A percentile compares a stretch with the other conserved stretches of the same genome.
Evolutionary conservation across 2,329 filamentous ascomycete genomes (phyloP).

Genomic region (Elsinoe arachidis): DNA sequence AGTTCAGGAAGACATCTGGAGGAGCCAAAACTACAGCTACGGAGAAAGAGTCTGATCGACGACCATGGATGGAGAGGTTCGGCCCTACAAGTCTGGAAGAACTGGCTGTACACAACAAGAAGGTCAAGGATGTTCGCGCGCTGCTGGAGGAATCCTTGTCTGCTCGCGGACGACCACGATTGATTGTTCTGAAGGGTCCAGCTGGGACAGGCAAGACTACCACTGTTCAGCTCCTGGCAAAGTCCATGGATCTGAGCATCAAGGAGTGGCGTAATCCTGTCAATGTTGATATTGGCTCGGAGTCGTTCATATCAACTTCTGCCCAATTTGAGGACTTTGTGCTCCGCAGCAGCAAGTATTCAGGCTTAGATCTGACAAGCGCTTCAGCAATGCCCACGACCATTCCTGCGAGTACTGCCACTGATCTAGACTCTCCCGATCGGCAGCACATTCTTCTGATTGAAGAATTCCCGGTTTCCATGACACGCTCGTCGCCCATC

Average conservation of each 20-base stretch:
- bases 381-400: conserved; percentile 4
- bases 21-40: conserved; percentile 28
- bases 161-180: conserved; percentile 46
- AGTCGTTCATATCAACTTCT: conserved; percentile 60
- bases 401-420: conserved; percentile 8
- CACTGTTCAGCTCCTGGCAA: conserved; percentile 68
- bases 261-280: conserved; percentile 87
- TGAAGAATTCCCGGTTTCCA: conserved; percentile 45
- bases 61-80: conserved; percentile 84
- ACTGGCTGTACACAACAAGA: conserved; percentile 88
- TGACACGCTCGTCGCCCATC: conserved; percentile 35
- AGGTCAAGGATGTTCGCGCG: conserved; percentile 72
- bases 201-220: conserved; percentile 92
- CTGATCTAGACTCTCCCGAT: conserved; percentile 13
- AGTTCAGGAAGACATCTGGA: conserved; percentile 35
- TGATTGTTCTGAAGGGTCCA: conserved; percentile 80
- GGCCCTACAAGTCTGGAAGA: conserved; percentile 68
- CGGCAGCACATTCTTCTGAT: conserved; percentile 38
- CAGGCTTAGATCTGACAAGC: conserved; percentile 50
- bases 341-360: conserved; percentile 69
- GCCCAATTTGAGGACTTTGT: conserved; percentile 90
- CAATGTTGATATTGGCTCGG: conserved; percentile 49
- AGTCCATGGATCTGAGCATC: conserved; percentile 66
- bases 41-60: conserved; percentile 39
- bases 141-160: conserved; percentile 66